Evolutionary conservation across 768 basidiomycete species (phyloP).

Genomic region (Lactarius indigo): DNA sequence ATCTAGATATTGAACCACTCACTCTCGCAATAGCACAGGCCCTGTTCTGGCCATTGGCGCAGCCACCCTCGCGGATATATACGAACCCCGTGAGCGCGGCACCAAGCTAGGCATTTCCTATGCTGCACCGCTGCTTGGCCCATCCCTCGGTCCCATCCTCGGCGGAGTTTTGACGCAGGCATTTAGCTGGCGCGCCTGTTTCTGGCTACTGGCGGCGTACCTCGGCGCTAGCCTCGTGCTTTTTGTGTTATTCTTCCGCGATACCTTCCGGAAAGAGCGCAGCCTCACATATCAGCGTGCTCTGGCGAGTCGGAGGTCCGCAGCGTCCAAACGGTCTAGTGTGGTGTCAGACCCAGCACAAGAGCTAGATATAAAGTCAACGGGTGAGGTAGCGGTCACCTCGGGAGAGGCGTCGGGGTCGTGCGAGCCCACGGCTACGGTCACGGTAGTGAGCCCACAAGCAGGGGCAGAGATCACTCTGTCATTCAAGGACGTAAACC

Average conservation of each 20-base stretch:
- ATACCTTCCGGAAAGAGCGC: constrained; percentile 81
- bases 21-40: constrained; percentile 44
- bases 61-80: constrained; percentile 76
- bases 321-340: constrained; percentile 29
- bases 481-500: constrained; percentile 70
- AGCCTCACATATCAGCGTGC: constrained; percentile 76
- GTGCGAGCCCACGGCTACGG: neutral
- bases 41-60: constrained; percentile 71
- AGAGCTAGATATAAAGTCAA: too few relatives aligned
- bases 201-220: constrained; percentile 76
- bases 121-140: constrained; percentile 73
- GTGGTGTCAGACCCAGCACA: constrained; percentile 27
- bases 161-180: constrained; percentile 65
- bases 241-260: constrained; percentile 69
- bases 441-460: constrained; percentile 18
- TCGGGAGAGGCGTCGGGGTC: neutral
- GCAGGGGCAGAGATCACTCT: constrained; percentile 42
- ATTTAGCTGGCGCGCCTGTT: constrained; percentile 75
- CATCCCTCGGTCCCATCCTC: constrained; percentile 62
- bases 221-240: constrained; percentile 49
- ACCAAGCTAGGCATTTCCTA: constrained; percentile 79
- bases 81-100: constrained; percentile 69
- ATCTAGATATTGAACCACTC: neutral
- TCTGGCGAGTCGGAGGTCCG: constrained; percentile 39
- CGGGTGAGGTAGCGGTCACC: neutral